These are phyloP conservation scores for Dovyalis caffra DNA, from an alignment of 345 rosid species.

Conservation along the genomic window DNA sequence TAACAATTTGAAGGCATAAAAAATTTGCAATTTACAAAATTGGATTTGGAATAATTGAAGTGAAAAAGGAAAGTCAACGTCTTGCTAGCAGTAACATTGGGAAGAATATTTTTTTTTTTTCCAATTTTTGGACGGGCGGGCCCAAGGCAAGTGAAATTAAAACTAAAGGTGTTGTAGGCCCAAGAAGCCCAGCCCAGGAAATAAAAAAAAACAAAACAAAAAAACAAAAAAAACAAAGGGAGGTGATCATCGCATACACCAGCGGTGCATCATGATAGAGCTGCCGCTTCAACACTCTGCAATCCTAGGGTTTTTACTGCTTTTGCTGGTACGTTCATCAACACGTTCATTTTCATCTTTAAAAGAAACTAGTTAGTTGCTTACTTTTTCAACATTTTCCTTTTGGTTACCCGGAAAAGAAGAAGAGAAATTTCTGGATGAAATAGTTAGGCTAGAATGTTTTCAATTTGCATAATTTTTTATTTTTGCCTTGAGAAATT, in stretches of 20 bases:
- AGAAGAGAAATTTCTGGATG: not conserved
- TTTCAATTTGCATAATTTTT: not conserved
- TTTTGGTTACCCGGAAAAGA: not conserved
- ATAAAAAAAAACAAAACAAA: not conserved
- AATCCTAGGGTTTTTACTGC: slow-evolving; percentile 38
- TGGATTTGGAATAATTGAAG: no score
- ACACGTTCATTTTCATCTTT: not conserved
- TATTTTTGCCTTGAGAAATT: not conserved
- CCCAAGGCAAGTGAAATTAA: not conserved
- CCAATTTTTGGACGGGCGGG: not conserved
- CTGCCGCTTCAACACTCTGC: slow-evolving; percentile 18
- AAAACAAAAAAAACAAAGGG: slow-evolving; percentile 5
- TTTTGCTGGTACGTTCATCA: slow-evolving; percentile 19
- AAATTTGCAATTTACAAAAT: no score
- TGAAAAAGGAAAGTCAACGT: no score
- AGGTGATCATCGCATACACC: slow-evolving; percentile 30
- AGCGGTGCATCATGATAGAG: slow-evolving; percentile 33
- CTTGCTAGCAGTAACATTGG: no score
- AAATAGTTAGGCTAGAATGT: not conserved
- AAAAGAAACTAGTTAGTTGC: not conserved
- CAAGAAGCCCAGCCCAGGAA: not conserved
- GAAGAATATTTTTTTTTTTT: no score
- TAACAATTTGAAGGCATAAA: no score
- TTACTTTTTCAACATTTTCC: not conserved
- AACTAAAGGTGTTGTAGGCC: not conserved